Evolutionary conservation across 352 stramenopile species (phyloP).

Genomic region (Blastocystis sp.): DNA sequence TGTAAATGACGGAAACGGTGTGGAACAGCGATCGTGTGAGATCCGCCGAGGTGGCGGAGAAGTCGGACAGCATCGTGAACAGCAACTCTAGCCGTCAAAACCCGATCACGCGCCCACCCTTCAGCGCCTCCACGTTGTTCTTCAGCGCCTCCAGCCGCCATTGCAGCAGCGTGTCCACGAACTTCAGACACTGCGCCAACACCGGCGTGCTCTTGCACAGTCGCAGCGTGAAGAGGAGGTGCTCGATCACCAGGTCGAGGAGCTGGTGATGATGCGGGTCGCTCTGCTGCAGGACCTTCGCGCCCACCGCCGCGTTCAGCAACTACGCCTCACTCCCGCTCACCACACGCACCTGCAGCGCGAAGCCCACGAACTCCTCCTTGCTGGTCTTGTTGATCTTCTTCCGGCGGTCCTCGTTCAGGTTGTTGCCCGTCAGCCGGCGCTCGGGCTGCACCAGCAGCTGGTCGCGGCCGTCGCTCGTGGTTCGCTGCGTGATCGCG

Average conservation of each 20-base stretch:
- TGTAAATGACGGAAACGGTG: conserved; percentile 10
- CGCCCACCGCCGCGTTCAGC: conserved; percentile 25
- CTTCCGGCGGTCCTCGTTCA: conserved; percentile 32
- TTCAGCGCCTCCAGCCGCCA: conserved; percentile 31
- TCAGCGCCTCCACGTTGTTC: conserved; percentile 26
- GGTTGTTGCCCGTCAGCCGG: conserved; percentile 29
- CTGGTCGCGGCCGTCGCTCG: conserved; percentile 41
- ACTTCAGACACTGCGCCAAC: background rate
- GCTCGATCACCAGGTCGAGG: background rate
- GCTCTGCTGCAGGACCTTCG: background rate
- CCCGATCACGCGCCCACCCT: background rate
- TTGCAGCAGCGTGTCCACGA: conserved; percentile 14
- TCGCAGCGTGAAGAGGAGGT: conserved; percentile 29
- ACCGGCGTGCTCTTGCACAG: background rate
- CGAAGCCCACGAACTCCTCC: conserved; percentile 53
- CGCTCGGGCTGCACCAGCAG: conserved; percentile 34
- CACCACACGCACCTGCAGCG: background rate
- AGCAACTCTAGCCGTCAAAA: conserved; percentile 6
- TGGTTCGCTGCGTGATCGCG: background rate
- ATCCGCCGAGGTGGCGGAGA: conserved; percentile 29
- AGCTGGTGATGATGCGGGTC: background rate
- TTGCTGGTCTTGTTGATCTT: conserved; percentile 42
- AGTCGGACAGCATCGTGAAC: conserved; percentile 35
- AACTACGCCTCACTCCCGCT: background rate
- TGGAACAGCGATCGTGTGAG: conserved; percentile 58